Evolutionary conservation across 306 rosid genomes (phyloP).

Genomic region (Purshia tridentata): DNA sequence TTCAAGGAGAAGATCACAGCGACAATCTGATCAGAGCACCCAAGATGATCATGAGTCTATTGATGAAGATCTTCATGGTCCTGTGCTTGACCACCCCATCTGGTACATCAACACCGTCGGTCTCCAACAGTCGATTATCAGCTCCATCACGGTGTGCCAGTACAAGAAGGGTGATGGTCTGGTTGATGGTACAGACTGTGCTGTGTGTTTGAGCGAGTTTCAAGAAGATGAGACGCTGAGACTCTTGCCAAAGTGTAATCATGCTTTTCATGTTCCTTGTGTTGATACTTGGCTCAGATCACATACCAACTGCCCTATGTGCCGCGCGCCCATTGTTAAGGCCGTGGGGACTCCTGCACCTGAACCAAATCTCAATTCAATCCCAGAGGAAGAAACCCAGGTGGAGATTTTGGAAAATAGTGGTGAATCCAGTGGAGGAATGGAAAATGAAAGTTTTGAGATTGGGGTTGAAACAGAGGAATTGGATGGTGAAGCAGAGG

Average conservation of each 20-base stretch:
- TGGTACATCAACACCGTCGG: conserved; percentile 89
- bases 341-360: conserved; percentile 5
- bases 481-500: conserved; percentile 4
- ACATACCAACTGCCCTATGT: conserved; percentile 82
- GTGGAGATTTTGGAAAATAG: conserved; percentile 16
- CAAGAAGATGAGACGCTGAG: conserved; percentile 65
- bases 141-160: conserved; percentile 52
- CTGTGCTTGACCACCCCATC: conserved; percentile 64
- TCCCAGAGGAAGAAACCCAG: conserved; percentile 30
- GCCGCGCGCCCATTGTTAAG: conserved; percentile 67
- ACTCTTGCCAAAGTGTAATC: conserved; percentile 79
- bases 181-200: conserved; percentile 77
- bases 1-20: conserved; percentile 18
- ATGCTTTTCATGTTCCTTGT: conserved; percentile 83
- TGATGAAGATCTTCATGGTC: conserved; percentile 55
- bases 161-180: conserved; percentile 71
- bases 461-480: conserved; percentile 25
- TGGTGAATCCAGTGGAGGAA: conserved; percentile 7
- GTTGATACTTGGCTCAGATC: conserved; percentile 93
- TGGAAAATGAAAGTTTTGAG: conserved; percentile 29
- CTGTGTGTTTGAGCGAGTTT: conserved; percentile 81
- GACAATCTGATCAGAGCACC: background rate
- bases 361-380: conserved; percentile 24
- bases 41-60: conserved; percentile 28
- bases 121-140: conserved; percentile 55